Percentiles rank a stretch among this genome's conserved stretches.
Evolutionary conservation across 2,329 filamentous ascomycete genomes (phyloP).

Genomic region (Diaporthe citri): DNA sequence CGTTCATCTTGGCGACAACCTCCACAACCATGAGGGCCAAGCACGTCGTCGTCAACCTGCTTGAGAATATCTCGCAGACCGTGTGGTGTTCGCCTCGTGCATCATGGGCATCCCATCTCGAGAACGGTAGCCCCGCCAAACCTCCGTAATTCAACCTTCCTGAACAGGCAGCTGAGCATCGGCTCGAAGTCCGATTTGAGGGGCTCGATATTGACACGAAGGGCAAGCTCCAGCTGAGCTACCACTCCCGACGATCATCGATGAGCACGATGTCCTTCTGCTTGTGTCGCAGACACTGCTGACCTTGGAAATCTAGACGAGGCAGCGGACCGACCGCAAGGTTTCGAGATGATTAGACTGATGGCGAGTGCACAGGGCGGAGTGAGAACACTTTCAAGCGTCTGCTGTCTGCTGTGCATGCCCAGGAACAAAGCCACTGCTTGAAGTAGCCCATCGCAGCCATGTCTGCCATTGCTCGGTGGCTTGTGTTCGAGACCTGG

Average conservation of each 20-base stretch:
- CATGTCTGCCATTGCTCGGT: background rate
- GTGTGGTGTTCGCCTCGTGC: background rate
- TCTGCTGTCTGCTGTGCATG: background rate
- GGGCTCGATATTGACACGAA: background rate
- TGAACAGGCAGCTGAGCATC: background rate
- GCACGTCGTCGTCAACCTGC: constrained; percentile 4
- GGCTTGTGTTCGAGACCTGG: too few species aligned
- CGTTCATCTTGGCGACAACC: background rate
- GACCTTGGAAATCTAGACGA: constrained; percentile 20
- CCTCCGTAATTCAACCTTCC: background rate
- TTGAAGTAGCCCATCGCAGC: background rate
- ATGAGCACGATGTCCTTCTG: background rate
- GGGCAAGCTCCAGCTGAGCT: background rate
- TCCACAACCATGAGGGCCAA: background rate
- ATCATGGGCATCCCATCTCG: background rate
- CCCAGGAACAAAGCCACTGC: too few species aligned
- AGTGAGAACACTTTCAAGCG: too few species aligned
- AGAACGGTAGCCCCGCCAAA: background rate
- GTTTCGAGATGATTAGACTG: background rate
- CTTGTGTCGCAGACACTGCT: background rate
- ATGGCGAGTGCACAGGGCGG: background rate
- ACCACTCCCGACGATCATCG: background rate
- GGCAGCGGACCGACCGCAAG: constrained; percentile 21
- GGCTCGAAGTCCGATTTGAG: background rate
- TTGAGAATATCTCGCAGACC: background rate